phyloP scores from a whole-genome alignment of 306 rosid genomes.

The Acmispon strigosus region DNA sequence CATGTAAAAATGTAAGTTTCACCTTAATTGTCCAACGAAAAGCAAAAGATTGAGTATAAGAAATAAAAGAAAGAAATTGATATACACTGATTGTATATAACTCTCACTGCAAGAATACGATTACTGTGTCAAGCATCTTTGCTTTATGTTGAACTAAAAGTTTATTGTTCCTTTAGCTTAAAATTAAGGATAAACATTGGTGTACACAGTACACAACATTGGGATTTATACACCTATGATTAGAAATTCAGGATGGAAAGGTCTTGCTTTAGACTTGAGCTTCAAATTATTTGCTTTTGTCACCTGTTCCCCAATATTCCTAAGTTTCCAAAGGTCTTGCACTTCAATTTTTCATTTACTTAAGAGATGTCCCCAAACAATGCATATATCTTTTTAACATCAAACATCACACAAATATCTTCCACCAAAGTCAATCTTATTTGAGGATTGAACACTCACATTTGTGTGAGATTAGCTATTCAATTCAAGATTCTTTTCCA shows the following conservation, averaged over 20 bases:
- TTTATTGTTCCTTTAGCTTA: not conserved
- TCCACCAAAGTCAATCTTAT: too few species aligned
- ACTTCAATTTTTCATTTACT: not conserved
- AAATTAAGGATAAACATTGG: too few species aligned
- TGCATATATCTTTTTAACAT: not conserved
- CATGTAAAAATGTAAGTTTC: not conserved
- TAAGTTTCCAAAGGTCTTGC: not conserved
- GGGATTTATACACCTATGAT: too few species aligned
- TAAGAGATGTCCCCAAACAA: not conserved
- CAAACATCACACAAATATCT: too few species aligned
- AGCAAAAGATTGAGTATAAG: not conserved
- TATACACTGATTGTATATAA: not conserved
- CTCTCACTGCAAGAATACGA: slow-evolving; percentile 18
- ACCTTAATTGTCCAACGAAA: not conserved
- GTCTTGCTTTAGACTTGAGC: not conserved
- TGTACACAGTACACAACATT: too few species aligned
- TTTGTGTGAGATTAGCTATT: too few species aligned
- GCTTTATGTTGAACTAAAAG: slow-evolving; percentile 8
- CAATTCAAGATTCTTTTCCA: too few species aligned
- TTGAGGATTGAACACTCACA: too few species aligned
- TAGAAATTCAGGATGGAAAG: too few species aligned
- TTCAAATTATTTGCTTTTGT: not conserved
- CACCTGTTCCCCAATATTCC: not conserved
- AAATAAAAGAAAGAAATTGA: not conserved
- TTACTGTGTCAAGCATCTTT: not conserved